Percentiles rank a stretch among this genome's conserved stretches.
Evolutionary conservation across 23 red algal species (phyloP).

Genomic region (Rhodosorus marinus): DNA sequence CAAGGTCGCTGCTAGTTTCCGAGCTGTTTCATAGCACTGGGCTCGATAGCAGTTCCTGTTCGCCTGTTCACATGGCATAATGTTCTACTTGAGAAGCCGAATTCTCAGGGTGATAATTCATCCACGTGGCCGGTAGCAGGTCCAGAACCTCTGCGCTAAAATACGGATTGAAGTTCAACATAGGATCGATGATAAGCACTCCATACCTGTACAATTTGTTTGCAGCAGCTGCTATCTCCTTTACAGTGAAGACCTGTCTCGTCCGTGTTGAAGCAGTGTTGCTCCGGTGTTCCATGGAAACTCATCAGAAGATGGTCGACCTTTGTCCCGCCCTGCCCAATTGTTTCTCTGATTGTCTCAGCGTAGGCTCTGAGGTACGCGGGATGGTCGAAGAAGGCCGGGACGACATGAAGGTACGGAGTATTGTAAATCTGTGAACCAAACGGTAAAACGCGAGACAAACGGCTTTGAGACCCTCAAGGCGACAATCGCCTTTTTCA

Average conservation of each 20-base stretch:
- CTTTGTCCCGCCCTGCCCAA: conserved; percentile 51
- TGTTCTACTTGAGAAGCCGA: too few species aligned
- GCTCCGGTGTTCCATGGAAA: conserved; percentile 87
- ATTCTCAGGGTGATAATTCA: too few species aligned
- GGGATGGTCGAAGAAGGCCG: conserved; percentile 94
- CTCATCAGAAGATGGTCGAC: conserved; percentile 91
- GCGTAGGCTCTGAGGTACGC: conserved; percentile 70
- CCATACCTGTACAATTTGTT: conserved; percentile 46
- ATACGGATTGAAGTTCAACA: too few species aligned
- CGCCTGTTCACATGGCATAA: too few species aligned
- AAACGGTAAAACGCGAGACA: too few species aligned
- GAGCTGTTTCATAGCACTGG: conserved; percentile 68
- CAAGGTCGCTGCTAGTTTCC: conserved; percentile 40
- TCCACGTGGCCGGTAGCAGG: too few species aligned
- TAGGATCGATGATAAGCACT: too few species aligned
- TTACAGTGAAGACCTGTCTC: conserved; percentile 71
- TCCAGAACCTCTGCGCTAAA: too few species aligned
- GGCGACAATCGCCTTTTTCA: too few species aligned
- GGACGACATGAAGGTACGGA: conserved; percentile 90
- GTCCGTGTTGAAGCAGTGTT: conserved; percentile 79
- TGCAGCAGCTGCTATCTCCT: conserved; percentile 52
- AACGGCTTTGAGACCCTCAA: too few species aligned
- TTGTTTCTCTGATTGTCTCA: conserved; percentile 27
- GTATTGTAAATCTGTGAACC: conserved; percentile 82
- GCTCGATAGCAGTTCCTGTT: conserved; percentile 99